A percentile compares a stretch with the other conserved stretches of the same genome.
These are phyloP conservation scores for Hsuehochloa calcarea DNA, from an alignment of 176 grass and related monocot species.

Conservation along the genomic window DNA sequence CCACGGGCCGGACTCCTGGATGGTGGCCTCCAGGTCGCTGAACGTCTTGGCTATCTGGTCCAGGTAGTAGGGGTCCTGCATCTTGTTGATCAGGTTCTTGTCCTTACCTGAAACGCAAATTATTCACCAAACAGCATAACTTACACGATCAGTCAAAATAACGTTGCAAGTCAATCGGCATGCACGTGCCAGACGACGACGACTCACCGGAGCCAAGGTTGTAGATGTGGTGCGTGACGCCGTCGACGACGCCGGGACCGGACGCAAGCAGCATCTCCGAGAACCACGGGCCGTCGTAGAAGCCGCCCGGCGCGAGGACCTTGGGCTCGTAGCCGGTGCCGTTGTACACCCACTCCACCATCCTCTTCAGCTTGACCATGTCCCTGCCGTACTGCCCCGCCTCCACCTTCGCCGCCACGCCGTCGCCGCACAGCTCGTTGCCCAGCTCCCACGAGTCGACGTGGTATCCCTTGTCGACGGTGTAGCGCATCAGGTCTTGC, in stretches of 20 bases:
- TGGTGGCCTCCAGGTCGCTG: constrained; percentile 29
- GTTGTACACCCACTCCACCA: constrained; percentile 34
- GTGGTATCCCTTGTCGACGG: constrained; percentile 42
- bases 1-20: constrained; percentile 46
- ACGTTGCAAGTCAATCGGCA: not conserved
- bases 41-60: constrained; percentile 33
- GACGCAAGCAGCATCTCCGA: constrained; percentile 50
- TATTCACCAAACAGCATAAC: not conserved
- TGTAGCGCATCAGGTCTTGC: constrained; percentile 48
- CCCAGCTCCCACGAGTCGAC: constrained; percentile 66
- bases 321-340: constrained; percentile 31
- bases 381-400: constrained; percentile 47
- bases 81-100: constrained; percentile 31
- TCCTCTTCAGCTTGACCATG: constrained; percentile 33
- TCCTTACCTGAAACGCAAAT: constrained; percentile 40
- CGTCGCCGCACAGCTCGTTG: constrained; percentile 57
- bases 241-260: constrained; percentile 48
- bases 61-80: constrained; percentile 47
- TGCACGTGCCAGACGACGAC: not conserved
- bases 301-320: constrained; percentile 51
- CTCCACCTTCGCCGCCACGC: constrained; percentile 44
- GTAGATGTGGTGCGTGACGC: constrained; percentile 66
- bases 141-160: too few species aligned
- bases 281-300: constrained; percentile 57
- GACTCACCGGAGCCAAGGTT: constrained; percentile 55